Conservation (phyloP, 495 filamentous ascomycete genomes). For the Aspergillus carlsbadensis region DNA sequence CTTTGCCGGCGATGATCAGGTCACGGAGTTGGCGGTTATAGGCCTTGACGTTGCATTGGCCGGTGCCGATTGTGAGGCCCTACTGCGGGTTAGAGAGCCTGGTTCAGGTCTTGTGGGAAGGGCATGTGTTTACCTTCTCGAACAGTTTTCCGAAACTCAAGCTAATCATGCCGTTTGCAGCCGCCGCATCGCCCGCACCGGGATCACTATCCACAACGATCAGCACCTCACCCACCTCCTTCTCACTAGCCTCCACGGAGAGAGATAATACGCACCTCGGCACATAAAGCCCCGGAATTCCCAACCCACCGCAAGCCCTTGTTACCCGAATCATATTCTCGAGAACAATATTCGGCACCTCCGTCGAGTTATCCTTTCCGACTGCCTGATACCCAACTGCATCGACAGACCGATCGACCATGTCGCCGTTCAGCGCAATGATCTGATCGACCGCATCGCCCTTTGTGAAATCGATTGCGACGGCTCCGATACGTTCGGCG, state of each 20-base stretch:
- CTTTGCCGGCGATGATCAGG: constrained; percentile 56
- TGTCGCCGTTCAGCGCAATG: constrained; percentile 33
- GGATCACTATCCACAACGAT: constrained; percentile 26
- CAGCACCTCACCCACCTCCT: neutral
- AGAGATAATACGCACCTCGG: constrained; percentile 26
- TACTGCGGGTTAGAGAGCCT: constrained; percentile 4
- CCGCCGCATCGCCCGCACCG: constrained; percentile 44
- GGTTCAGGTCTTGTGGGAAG: no score
- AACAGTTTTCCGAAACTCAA: constrained; percentile 61
- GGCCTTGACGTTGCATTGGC: constrained; percentile 60
- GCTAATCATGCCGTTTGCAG: constrained; percentile 52
- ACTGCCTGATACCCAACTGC: constrained; percentile 56
- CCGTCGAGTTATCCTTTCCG: constrained; percentile 37
- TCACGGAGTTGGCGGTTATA: constrained; percentile 59
- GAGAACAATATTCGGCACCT: constrained; percentile 44
- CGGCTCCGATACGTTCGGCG: constrained; percentile 53
- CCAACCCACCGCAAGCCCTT: constrained; percentile 46
- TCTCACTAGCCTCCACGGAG: neutral
- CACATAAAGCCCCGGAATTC: constrained; percentile 46
- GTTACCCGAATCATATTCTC: constrained; percentile 50
- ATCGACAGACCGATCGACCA: constrained; percentile 55
- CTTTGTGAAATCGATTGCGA: constrained; percentile 37
- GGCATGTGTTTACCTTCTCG: constrained; percentile 46
- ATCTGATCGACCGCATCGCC: constrained; percentile 40
- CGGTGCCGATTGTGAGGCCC: constrained; percentile 38